Conservation (phyloP, 176 grass and related monocot genomes). For the Triticum turgidum region DNA sequence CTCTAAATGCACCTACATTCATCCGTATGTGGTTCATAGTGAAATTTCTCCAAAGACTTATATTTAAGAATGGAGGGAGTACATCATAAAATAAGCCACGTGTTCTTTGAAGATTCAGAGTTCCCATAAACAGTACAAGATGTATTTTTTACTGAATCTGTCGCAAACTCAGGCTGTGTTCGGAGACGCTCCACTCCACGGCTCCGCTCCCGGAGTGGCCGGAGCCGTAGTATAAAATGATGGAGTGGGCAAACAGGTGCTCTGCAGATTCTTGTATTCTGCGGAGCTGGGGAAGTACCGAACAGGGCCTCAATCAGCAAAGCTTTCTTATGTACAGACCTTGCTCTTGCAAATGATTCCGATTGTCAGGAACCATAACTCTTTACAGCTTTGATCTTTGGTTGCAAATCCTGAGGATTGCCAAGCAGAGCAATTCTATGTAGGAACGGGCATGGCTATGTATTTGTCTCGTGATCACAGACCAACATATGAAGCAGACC, state of each 20-base stretch:
- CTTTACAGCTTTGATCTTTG: constrained; percentile 63
- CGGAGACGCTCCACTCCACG: too few species aligned
- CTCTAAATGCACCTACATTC: too few species aligned
- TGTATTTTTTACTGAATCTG: constrained; percentile 42
- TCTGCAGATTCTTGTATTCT: too few species aligned
- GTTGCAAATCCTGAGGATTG: constrained; percentile 78
- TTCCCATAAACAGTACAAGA: constrained; percentile 58
- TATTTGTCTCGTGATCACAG: constrained; percentile 67
- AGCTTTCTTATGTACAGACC: constrained; percentile 64
- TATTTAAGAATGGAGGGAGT: too few species aligned
- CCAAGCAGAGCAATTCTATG: constrained; percentile 60
- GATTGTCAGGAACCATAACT: constrained; percentile 78
- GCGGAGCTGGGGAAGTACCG: too few species aligned
- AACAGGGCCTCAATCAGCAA: constrained; percentile 40
- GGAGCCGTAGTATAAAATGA: too few species aligned
- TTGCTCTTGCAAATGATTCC: constrained; percentile 55
- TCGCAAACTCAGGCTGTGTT: too few species aligned
- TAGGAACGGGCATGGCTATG: constrained; percentile 60
- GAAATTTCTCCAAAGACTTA: too few species aligned
- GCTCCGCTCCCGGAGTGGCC: too few species aligned
- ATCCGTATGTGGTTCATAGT: too few species aligned
- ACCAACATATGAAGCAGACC: constrained; percentile 41
- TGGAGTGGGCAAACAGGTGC: too few species aligned
- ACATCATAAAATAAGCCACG: too few species aligned
- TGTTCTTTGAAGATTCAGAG: constrained; percentile 68